Evolutionary conservation across 352 stramenopile species (phyloP).

Genomic region (Phytophthora pistaciae): DNA sequence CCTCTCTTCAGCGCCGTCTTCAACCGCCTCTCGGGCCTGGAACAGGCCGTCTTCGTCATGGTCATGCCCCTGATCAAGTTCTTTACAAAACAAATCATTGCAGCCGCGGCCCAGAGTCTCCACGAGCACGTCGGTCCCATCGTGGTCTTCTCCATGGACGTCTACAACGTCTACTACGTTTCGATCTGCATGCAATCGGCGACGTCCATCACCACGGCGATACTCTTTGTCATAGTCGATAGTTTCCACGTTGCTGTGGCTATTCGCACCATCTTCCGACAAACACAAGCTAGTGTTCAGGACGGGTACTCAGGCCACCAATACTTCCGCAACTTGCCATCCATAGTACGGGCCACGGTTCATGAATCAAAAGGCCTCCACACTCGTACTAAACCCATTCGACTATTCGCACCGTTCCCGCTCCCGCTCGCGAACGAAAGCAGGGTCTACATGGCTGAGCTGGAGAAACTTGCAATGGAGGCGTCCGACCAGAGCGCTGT

Average conservation of each 20-base stretch:
- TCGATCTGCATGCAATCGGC: slow-evolving; percentile 7
- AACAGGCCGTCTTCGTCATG: slow-evolving; percentile 15
- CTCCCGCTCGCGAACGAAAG: slow-evolving; percentile 2
- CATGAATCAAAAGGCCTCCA: not conserved
- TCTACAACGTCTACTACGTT: slow-evolving; percentile 14
- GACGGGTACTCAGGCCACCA: not conserved
- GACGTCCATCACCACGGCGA: not conserved
- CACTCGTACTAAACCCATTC: not conserved
- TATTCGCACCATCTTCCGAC: slow-evolving; percentile 3
- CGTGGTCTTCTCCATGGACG: slow-evolving; percentile 6
- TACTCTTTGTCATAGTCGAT: slow-evolving; percentile 1
- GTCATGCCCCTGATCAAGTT: slow-evolving; percentile 11
- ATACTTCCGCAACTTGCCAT: not conserved
- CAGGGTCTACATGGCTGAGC: not conserved
- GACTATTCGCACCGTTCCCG: slow-evolving; percentile 8
- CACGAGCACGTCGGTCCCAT: slow-evolving; percentile 6
- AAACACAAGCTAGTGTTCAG: not conserved
- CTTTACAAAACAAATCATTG: slow-evolving; percentile 8
- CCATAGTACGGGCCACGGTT: not conserved
- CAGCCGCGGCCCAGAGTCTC: not conserved
- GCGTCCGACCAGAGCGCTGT: not conserved
- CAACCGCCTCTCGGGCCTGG: not conserved
- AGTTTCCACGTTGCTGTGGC: slow-evolving; percentile 5
- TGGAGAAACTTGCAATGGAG: not conserved
- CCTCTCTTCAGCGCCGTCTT: slow-evolving; percentile 24